Evolutionary conservation across 2,329 filamentous ascomycete genomes (phyloP).

Genomic region (Stagonosporopsis vannaccii): DNA sequence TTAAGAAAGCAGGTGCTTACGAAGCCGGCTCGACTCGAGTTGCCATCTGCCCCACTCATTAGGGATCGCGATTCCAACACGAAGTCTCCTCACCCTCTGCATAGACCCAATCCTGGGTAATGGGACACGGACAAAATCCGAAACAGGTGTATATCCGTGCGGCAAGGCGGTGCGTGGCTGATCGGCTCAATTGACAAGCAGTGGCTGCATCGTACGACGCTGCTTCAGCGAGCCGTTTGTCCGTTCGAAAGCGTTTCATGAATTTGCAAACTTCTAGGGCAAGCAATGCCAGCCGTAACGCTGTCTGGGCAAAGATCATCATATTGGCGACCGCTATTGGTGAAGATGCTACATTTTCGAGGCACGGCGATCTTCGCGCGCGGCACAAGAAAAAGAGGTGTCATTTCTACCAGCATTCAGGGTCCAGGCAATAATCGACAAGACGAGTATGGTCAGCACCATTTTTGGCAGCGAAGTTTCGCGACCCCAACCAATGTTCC

Average conservation of each 20-base stretch:
- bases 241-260: conserved; percentile 7
- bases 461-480: not conserved
- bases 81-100: not conserved
- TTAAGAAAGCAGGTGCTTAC: not conserved
- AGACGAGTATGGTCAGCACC: conserved; percentile 5
- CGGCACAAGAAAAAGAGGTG: conserved; percentile 10
- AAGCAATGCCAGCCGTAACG: not conserved
- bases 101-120: conserved; percentile 8
- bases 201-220: conserved; percentile 8
- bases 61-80: conserved; percentile 7
- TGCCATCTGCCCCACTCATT: conserved; percentile 2
- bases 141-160: conserved; percentile 9
- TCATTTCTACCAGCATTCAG: conserved; percentile 16
- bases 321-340: conserved; percentile 4
- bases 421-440: conserved; percentile 13
- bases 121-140: not conserved
- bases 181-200: conserved; percentile 5
- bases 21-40: conserved; percentile 2
- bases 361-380: conserved; percentile 9
- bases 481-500: conserved; percentile 4
- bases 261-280: not conserved
- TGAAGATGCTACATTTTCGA: conserved; percentile 1
- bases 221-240: conserved; percentile 3
- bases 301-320: not conserved
- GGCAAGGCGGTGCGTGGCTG: conserved; percentile 10